These are phyloP conservation scores for Trichoderma gamsii DNA, from an alignment of 495 filamentous ascomycete species.

Conservation along the genomic window DNA sequence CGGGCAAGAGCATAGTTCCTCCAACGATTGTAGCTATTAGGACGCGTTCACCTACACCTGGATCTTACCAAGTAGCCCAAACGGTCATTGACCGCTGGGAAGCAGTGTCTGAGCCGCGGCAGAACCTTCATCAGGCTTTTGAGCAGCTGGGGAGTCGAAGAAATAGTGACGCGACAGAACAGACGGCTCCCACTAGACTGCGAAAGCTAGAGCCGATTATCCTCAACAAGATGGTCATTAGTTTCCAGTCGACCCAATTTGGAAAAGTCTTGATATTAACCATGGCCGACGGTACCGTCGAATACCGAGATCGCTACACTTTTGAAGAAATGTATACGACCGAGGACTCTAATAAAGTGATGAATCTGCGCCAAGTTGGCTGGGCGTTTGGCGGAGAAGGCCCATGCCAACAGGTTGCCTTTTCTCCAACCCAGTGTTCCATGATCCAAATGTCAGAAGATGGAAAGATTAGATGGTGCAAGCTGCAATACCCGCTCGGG, in stretches of 20 bases:
- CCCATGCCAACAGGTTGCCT: slow-evolving; percentile 51
- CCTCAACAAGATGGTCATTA: slow-evolving; percentile 62
- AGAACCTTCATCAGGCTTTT: slow-evolving; percentile 63
- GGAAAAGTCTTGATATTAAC: slow-evolving; percentile 61
- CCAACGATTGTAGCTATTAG: slow-evolving; percentile 67
- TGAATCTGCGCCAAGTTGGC: slow-evolving; percentile 63
- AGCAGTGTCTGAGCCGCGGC: slow-evolving; percentile 51
- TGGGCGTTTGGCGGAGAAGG: slow-evolving; percentile 55
- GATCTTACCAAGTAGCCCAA: slow-evolving; percentile 51
- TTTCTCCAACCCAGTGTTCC: slow-evolving; percentile 70
- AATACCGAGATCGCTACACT: slow-evolving; percentile 67
- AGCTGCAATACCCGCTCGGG: slow-evolving; percentile 49
- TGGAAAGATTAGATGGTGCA: slow-evolving; percentile 55
- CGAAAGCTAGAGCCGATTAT: slow-evolving; percentile 59
- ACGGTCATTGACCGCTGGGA: slow-evolving; percentile 77
- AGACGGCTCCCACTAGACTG: slow-evolving; percentile 49
- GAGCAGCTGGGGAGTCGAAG: slow-evolving; percentile 64
- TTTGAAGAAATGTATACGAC: slow-evolving; percentile 59
- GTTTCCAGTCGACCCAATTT: slow-evolving; percentile 56
- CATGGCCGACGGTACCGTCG: slow-evolving; percentile 69
- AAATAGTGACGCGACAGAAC: slow-evolving; percentile 42
- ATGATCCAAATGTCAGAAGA: slow-evolving; percentile 60
- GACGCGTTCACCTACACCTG: slow-evolving; percentile 50
- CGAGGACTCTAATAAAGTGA: slow-evolving; percentile 57
- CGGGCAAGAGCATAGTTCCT: slow-evolving; percentile 42